Base-by-base conservation (phyloP, 441 rosid genomes). In the Erodium texanum region DNA sequence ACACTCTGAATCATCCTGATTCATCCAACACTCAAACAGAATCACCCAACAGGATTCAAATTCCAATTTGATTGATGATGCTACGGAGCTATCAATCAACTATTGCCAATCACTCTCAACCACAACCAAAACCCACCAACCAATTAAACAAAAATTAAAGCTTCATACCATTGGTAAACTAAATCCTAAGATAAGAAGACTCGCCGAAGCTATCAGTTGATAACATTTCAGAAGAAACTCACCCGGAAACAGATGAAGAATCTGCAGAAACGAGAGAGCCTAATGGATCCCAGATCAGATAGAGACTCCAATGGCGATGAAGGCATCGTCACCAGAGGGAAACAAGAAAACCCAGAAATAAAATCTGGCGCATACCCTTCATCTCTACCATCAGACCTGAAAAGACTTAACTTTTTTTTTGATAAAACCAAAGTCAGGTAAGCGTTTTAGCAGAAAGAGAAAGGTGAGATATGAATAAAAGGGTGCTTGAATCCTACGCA, bases 241-340 rank as follows among this genome's bases (percentile, higher is more conserved):
- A 77, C 82, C 79, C 69, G 71, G 68, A 19, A 41, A 54, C 73
- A 74, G 66, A 69, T 75, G 34, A 74, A 79, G 34, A 76, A 74
- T 38, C 45, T 38, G 45, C 45, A 41, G 50, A 41, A 41, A 41
- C 50, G 15, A 41, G 50, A 41, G 50, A 41, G 15, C 74, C 79
- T 74, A 79, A 75, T 36, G 74, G 71, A 68, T 75, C 84, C 79
- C 78, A 79, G 84, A 82, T 82, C 76, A 85, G 84, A 81, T 73
- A 76, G 10, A 82, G 91, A 83, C 81, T 84, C 81, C 50, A 41
- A 41, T 41, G 14, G 50, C 50, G 15, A 41, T 41, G 50, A 41
- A 41, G 50, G 50, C 50, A 41, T 41, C 11, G 50, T 41, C 50
- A 41, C n/a, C 50, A 41, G 50, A 41, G n/a, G 3, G 50, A 41